A percentile compares a stretch with the other conserved stretches of the same genome.
phyloP scores from a whole-genome alignment of 306 rosid species.

The Vicia villosa region DNA sequence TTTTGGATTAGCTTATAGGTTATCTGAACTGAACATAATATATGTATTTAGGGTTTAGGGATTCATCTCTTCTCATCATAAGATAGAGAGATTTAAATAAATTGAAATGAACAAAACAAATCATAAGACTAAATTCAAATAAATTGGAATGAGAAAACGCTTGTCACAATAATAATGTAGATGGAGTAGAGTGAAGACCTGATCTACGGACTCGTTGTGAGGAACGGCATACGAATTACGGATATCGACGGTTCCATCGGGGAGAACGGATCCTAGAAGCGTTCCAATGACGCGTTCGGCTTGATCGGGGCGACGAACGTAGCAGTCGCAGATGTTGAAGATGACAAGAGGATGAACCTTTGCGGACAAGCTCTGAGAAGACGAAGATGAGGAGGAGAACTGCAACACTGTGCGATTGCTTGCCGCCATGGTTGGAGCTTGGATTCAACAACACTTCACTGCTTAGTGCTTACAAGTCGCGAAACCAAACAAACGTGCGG shows the following conservation, averaged over 20 bases:
- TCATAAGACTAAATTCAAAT: background rate
- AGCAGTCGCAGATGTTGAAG: conserved; percentile 89
- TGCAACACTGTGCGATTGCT: conserved; percentile 71
- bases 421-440: conserved; percentile 63
- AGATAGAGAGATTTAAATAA: too few relatives aligned
- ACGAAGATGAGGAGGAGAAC: conserved; percentile 57
- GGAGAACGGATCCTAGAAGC: conserved; percentile 75
- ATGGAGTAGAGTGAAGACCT: conserved; percentile 46
- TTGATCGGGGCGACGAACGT: conserved; percentile 86
- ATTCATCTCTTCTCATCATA: too few relatives aligned
- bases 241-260: conserved; percentile 84
- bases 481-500: conserved; percentile 28
- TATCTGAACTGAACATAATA: background rate
- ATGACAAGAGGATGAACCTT: conserved; percentile 84
- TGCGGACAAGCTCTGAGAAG: conserved; percentile 54
- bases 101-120: background rate
- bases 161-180: background rate
- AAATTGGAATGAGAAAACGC: background rate
- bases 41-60: background rate
- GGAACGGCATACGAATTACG: conserved; percentile 96
- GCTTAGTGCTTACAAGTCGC: background rate
- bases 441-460: conserved; percentile 19
- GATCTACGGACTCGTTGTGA: conserved; percentile 78
- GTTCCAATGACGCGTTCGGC: conserved; percentile 94
- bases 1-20: background rate